Conservation (phyloP, 2,329 filamentous ascomycete species). For the Colletotrichum eremochloae region DNA sequence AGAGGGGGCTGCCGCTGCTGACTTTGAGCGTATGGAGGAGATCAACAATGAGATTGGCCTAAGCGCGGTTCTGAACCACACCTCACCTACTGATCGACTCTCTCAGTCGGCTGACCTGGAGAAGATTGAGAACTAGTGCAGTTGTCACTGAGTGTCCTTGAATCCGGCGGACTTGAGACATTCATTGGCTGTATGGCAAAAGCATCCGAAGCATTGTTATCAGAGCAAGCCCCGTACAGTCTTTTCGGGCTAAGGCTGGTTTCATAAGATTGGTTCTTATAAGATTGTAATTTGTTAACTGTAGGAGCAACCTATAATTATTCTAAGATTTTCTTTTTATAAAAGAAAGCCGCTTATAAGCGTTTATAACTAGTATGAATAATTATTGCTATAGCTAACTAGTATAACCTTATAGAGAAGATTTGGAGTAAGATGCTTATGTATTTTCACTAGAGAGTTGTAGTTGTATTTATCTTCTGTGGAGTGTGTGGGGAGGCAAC, state of each 20-base stretch:
- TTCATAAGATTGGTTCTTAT: rapidly evolving
- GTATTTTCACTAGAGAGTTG: no score
- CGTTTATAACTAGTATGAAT: no score
- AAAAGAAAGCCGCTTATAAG: conserved; percentile 45
- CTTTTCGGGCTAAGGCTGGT: not conserved
- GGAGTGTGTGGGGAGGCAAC: no score
- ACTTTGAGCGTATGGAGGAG: conserved; percentile 78
- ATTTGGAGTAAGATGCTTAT: conserved; percentile 50
- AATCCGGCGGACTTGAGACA: no score
- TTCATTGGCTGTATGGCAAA: not conserved
- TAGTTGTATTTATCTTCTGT: no score
- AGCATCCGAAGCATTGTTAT: not conserved
- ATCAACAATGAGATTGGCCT: conserved; percentile 80
- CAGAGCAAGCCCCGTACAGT: not conserved
- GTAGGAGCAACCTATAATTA: not conserved
- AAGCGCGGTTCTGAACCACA: conserved; percentile 45
- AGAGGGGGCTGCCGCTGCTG: conserved; percentile 74
- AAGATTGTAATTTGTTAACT: not conserved
- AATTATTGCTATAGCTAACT: no score
- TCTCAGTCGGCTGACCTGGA: conserved; percentile 19
- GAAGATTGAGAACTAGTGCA: conserved; percentile 17
- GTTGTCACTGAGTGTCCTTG: conserved; percentile 1
- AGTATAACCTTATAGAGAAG: conserved; percentile 58
- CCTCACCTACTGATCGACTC: not conserved
- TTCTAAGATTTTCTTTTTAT: not conserved